phyloP scores from a whole-genome alignment of 106 monocot genomes.

The Amphibolis antarctica region DNA sequence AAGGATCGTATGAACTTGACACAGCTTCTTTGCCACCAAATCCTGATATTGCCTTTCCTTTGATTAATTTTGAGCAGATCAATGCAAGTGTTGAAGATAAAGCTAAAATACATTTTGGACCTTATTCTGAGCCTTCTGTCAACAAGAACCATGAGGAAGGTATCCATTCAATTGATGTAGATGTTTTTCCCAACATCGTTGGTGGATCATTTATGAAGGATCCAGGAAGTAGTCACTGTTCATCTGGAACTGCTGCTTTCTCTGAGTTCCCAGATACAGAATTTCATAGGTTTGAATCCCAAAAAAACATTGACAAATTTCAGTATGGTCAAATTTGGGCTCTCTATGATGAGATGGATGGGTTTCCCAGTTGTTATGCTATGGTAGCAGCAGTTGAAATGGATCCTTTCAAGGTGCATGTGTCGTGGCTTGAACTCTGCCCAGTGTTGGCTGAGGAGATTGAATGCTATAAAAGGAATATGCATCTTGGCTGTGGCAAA shows the following conservation, averaged over 20 bases:
- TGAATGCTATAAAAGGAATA: constrained; percentile 17
- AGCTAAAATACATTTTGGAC: background rate
- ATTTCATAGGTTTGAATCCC: constrained; percentile 48
- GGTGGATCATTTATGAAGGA: background rate
- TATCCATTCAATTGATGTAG: background rate
- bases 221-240: background rate
- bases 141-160: background rate
- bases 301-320: constrained; percentile 32
- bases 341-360: constrained; percentile 57
- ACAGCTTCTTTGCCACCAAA: constrained; percentile 40
- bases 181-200: background rate
- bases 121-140: background rate
- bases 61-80: constrained; percentile 16
- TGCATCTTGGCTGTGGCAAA: constrained; percentile 12
- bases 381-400: constrained; percentile 32
- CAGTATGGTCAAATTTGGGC: constrained; percentile 76
- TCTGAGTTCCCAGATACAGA: too few relatives aligned
- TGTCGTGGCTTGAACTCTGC: constrained; percentile 61
- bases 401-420: constrained; percentile 21
- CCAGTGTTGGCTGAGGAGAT: constrained; percentile 19
- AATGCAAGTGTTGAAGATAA: background rate
- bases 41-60: constrained; percentile 18
- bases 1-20: constrained; percentile 56
- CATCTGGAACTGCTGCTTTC: too few relatives aligned
- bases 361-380: constrained; percentile 68